Evolutionary conservation across 148 eudicot species (phyloP).

Genomic region (Simmondsia chinensis): DNA sequence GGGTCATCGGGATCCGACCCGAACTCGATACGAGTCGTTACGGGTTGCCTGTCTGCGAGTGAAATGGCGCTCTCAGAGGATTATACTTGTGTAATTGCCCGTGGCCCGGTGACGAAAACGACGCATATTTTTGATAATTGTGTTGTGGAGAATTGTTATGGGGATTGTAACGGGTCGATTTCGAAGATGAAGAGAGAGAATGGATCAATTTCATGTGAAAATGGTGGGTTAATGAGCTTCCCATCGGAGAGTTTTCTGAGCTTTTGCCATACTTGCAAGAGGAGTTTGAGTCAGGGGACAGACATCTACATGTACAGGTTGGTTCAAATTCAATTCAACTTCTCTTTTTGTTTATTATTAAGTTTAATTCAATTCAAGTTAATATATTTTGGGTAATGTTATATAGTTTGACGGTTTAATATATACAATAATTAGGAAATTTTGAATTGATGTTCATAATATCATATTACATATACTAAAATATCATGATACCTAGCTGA

Average conservation of each 20-base stretch:
- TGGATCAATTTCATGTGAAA: slow-evolving; percentile 9
- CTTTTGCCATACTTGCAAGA: slow-evolving; percentile 50
- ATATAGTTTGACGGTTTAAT: no score
- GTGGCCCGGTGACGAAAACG: slow-evolving; percentile 50
- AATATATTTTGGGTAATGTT: no score
- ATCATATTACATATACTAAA: no score
- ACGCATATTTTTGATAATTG: slow-evolving; percentile 62
- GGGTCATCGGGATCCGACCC: slow-evolving; percentile 6
- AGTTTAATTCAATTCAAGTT: background rate
- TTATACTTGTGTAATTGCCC: slow-evolving; percentile 52
- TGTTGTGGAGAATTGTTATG: slow-evolving; percentile 43
- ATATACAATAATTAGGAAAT: no score
- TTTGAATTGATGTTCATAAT: no score
- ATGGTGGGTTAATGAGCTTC: slow-evolving; percentile 19
- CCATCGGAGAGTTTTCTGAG: slow-evolving; percentile 54
- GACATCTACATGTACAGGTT: slow-evolving; percentile 72
- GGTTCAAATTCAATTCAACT: background rate
- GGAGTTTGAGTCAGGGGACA: slow-evolving; percentile 42
- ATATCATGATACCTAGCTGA: no score
- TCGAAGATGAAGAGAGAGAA: slow-evolving; percentile 13
- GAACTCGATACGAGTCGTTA: slow-evolving; percentile 16
- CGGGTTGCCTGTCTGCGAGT: slow-evolving; percentile 18
- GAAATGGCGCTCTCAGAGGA: slow-evolving; percentile 73
- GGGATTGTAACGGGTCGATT: slow-evolving; percentile 15
- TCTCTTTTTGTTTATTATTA: background rate